Percentiles rank a stretch among this genome's conserved stretches.
Evolutionary conservation across 2,329 filamentous ascomycete genomes (phyloP).

Genomic region (Claviceps sp.): DNA sequence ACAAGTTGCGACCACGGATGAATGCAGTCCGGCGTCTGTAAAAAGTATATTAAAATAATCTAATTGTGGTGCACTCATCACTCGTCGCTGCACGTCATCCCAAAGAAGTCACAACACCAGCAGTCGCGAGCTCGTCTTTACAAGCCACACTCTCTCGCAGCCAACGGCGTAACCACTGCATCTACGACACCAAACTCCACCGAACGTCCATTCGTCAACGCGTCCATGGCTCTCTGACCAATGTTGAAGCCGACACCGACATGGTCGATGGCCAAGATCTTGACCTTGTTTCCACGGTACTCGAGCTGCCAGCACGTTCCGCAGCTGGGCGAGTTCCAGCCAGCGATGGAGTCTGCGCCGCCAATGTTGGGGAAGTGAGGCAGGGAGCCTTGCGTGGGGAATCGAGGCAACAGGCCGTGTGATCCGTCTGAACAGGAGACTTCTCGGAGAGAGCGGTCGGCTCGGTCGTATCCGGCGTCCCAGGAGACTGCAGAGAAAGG

Average conservation of each 20-base stretch:
- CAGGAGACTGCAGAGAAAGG: conserved; percentile 42
- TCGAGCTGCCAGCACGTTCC: conserved; percentile 45
- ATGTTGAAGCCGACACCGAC: conserved; percentile 40
- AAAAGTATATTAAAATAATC: no score
- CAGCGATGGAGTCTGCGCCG: conserved; percentile 35
- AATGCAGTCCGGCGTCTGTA: no score
- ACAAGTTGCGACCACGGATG: no score
- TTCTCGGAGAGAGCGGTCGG: conserved; percentile 35
- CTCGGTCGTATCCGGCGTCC: conserved; percentile 57
- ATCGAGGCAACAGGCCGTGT: conserved; percentile 51
- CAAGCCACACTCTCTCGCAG: conserved; percentile 28
- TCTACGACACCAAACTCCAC: conserved; percentile 9
- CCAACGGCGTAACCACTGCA: conserved; percentile 32
- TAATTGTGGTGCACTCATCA: no score
- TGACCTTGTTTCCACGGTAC: conserved; percentile 37
- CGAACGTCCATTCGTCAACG: conserved; percentile 39
- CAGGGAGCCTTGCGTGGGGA: conserved; percentile 42
- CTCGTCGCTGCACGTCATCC: no score
- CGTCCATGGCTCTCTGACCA: conserved; percentile 39
- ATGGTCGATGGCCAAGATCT: conserved; percentile 43
- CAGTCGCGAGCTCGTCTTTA: conserved; percentile 5
- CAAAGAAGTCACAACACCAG: not conserved
- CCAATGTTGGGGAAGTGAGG: conserved; percentile 42
- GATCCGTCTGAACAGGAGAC: conserved; percentile 55
- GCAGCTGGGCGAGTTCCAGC: conserved; percentile 45